These are phyloP conservation scores for Cercospora sojina DNA, from an alignment of 2,329 filamentous ascomycete genomes.

Conservation along the genomic window DNA sequence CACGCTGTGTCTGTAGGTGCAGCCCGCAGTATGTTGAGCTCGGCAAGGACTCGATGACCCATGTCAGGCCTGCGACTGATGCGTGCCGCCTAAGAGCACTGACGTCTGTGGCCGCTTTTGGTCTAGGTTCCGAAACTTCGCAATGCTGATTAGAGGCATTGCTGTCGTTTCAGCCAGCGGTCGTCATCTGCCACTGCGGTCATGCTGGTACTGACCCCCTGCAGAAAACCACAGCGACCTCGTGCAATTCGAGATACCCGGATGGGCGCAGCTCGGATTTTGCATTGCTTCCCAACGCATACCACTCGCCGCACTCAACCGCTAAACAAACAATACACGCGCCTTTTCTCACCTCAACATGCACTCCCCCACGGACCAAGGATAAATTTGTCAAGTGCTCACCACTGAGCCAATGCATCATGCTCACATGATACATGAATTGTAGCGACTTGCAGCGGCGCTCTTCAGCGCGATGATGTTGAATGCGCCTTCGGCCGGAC, in stretches of 20 bases:
- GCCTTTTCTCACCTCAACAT: background rate
- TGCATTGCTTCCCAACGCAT: conserved; percentile 20
- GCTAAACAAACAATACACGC: conserved; percentile 19
- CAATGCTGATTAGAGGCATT: background rate
- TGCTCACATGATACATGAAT: conserved; percentile 21
- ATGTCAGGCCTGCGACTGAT: background rate
- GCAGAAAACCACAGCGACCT: conserved; percentile 1
- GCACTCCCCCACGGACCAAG: conserved; percentile 6
- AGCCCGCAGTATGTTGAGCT: background rate
- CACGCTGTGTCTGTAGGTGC: conserved; percentile 8
- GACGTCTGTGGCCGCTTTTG: background rate
- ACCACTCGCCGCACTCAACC: conserved; percentile 18
- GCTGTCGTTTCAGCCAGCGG: conserved; percentile 1
- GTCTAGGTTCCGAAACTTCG: background rate
- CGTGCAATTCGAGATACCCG: conserved; percentile 18
- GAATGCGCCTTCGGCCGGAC: conserved; percentile 13
- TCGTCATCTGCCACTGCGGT: background rate
- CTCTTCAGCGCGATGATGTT: background rate
- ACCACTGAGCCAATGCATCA: conserved; percentile 13
- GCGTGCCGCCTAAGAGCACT: background rate
- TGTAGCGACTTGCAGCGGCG: conserved; percentile 12
- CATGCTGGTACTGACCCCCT: background rate
- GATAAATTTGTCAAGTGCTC: conserved; percentile 25
- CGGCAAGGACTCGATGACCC: background rate
- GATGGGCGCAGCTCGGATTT: conserved; percentile 18